Evolutionary conservation across 208 protist species (phyloP).

Genomic region (Acanthamoeba polyphaga): DNA sequence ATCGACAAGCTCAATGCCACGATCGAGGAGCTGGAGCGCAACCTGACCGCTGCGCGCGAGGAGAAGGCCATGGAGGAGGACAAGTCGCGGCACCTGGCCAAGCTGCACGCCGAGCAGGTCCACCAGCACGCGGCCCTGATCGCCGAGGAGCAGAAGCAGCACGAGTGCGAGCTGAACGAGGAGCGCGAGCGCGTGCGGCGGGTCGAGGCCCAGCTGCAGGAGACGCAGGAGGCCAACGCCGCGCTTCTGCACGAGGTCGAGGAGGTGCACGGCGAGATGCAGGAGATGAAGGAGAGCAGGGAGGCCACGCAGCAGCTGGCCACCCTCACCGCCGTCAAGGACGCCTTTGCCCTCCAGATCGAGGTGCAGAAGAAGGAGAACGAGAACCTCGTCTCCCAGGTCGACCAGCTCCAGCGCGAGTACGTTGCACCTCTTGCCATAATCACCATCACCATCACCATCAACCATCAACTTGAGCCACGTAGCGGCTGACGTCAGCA

Average conservation of each 20-base stretch:
- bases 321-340: conserved; percentile 43
- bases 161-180: conserved; percentile 8
- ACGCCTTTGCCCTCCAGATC: conserved; percentile 29
- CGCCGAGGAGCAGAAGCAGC: conserved; percentile 38
- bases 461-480: no score
- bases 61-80: conserved; percentile 40
- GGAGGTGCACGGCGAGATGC: neutral
- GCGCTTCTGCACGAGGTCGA: neutral
- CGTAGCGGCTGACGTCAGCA: neutral
- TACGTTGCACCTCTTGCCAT: neutral
- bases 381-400: conserved; percentile 1
- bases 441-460: no score
- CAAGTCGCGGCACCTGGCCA: conserved; percentile 27
- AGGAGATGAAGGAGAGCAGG: conserved; percentile 32
- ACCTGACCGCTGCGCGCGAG: neutral
- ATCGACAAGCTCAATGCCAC: neutral
- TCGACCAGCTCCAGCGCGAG: conserved; percentile 14
- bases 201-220: neutral
- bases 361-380: conserved; percentile 55
- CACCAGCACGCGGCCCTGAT: conserved; percentile 19
- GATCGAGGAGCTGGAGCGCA: neutral
- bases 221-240: neutral
- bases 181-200: neutral
- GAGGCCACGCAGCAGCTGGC: conserved; percentile 38
- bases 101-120: conserved; percentile 31